These are phyloP conservation scores for Oryza punctata DNA, from an alignment of 176 grass and related monocot genomes.

Conservation along the genomic window DNA sequence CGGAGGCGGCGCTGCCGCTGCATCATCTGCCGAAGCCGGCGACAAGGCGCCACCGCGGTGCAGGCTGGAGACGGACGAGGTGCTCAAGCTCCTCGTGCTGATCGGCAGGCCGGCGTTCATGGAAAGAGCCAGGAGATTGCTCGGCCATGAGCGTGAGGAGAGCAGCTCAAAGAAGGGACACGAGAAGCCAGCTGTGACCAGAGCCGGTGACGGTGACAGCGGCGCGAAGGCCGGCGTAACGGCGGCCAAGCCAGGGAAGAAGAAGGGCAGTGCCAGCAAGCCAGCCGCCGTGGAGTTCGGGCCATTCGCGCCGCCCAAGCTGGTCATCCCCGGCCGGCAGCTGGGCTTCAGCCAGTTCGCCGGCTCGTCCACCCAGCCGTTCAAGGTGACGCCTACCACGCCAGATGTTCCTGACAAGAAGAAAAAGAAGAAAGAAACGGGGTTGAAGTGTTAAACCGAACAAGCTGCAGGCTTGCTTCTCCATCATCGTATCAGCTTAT, in stretches of 20 bases:
- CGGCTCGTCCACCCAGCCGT: slow-evolving; percentile 26
- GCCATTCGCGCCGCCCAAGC: slow-evolving; percentile 46
- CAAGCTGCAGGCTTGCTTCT: not conserved
- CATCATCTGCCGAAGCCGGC: not conserved
- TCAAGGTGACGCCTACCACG: slow-evolving; percentile 33
- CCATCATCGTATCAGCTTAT: not conserved
- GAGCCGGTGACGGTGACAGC: not conserved
- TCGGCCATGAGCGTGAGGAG: not conserved
- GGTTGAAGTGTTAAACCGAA: not conserved
- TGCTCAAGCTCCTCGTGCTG: slow-evolving; percentile 46
- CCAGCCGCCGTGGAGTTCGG: not conserved
- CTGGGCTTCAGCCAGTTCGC: slow-evolving; percentile 54
- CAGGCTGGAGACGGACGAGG: slow-evolving; percentile 56
- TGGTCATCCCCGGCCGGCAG: slow-evolving; percentile 27
- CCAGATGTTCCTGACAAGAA: slow-evolving; percentile 25
- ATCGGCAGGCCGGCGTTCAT: slow-evolving; percentile 43
- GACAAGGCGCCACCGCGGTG: not conserved
- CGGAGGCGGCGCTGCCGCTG: not conserved
- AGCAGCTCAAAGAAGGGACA: not conserved
- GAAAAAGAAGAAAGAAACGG: slow-evolving; percentile 43
- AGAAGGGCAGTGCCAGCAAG: not conserved
- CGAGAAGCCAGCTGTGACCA: not conserved
- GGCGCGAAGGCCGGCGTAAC: not conserved
- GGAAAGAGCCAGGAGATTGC: slow-evolving; percentile 42
- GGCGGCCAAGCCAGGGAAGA: not conserved